These are phyloP conservation scores for Aspergillus nidulans DNA, from an alignment of 495 filamentous ascomycete genomes.

Conservation along the genomic window DNA sequence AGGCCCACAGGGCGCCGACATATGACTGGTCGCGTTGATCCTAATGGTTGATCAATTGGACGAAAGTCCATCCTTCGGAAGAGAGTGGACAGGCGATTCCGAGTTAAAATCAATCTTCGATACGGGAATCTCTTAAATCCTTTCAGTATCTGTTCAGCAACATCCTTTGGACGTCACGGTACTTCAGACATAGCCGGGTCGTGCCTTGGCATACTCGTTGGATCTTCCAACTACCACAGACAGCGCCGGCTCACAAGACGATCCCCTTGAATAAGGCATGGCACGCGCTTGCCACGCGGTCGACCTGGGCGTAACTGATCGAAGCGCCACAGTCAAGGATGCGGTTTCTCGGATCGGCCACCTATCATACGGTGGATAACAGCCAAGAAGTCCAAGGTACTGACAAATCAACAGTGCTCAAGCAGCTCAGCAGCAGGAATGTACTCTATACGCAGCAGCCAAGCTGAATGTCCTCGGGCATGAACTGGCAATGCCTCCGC, in stretches of 20 bases:
- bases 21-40: slow-evolving; percentile 6
- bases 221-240: no score
- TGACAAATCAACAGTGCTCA: background rate
- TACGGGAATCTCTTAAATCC: no score
- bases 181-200: no score
- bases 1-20: background rate
- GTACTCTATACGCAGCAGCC: background rate
- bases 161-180: no score
- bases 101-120: no score
- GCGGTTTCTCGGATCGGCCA: background rate
- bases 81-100: background rate
- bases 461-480: background rate
- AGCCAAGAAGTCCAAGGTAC: background rate
- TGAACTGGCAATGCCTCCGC: background rate
- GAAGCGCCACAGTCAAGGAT: slow-evolving; percentile 6
- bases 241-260: background rate
- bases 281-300: background rate
- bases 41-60: background rate
- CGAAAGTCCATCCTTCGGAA: background rate
- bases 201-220: no score
- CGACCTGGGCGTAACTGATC: background rate
- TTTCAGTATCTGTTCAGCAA: no score
- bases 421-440: no score
- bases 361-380: slow-evolving; percentile 2
- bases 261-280: background rate